phyloP scores from a whole-genome alignment of 495 filamentous ascomycete species.

The Aspergillus steynii region DNA sequence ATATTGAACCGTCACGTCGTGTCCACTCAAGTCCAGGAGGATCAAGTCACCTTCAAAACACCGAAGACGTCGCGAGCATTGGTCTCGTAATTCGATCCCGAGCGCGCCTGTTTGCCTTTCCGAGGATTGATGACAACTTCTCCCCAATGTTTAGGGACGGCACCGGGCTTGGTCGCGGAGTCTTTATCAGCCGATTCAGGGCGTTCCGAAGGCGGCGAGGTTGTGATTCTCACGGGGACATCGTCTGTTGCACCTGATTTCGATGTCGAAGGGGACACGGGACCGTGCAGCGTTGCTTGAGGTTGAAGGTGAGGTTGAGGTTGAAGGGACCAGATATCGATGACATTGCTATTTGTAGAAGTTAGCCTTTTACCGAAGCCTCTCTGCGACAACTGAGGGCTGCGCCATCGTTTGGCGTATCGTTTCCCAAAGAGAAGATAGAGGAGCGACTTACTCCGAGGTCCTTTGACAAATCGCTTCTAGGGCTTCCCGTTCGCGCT shows the following conservation, averaged over 20 bases:
- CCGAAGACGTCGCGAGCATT: constrained; percentile 44
- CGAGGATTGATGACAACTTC: constrained; percentile 48
- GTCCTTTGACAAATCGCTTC: constrained; percentile 55
- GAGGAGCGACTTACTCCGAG: constrained; percentile 44
- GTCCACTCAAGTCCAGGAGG: not conserved
- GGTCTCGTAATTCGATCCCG: constrained; percentile 27
- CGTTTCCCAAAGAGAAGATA: not conserved
- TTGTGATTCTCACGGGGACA: constrained; percentile 22
- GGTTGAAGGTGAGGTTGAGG: constrained; percentile 51
- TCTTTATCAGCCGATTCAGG: constrained; percentile 13
- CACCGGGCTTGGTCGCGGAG: constrained; percentile 21
- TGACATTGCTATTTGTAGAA: constrained; percentile 37
- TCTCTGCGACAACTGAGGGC: not conserved
- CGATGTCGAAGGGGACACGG: constrained; percentile 32
- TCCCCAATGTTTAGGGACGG: constrained; percentile 48
- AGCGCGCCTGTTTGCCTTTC: constrained; percentile 37
- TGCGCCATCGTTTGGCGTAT: not conserved
- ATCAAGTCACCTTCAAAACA: constrained; percentile 42
- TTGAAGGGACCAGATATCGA: constrained; percentile 53
- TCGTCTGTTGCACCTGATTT: constrained; percentile 24
- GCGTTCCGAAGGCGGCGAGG: constrained; percentile 18
- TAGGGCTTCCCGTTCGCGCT: constrained; percentile 52
- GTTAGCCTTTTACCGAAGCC: not conserved
- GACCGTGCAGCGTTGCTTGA: constrained; percentile 42
- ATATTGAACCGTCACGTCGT: constrained; percentile 10